These are phyloP conservation scores for Hypoxylon sp. DNA, from an alignment of 2,329 filamentous ascomycete species.

Conservation along the genomic window DNA sequence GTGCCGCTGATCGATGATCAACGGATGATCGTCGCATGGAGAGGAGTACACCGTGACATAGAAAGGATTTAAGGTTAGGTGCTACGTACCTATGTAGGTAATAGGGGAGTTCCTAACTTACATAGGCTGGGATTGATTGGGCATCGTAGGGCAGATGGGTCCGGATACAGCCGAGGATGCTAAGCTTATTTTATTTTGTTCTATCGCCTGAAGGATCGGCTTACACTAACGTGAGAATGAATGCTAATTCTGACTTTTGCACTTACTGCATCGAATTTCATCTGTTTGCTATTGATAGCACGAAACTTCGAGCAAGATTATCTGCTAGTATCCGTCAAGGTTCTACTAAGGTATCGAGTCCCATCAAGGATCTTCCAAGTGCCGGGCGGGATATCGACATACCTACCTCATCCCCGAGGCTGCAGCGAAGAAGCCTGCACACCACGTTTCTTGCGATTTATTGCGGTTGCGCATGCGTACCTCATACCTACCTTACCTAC, in stretches of 20 bases:
- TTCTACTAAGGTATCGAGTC: too few relatives aligned
- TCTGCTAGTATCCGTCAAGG: not conserved
- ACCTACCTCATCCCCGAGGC: slow-evolving; percentile 5
- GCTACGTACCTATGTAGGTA: too few relatives aligned
- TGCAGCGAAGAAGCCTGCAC: slow-evolving; percentile 34
- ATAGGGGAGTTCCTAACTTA: not conserved
- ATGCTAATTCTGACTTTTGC: not conserved
- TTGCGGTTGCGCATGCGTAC: slow-evolving; percentile 1
- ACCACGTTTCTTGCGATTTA: slow-evolving; percentile 26
- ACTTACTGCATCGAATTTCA: not conserved
- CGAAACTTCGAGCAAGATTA: not conserved
- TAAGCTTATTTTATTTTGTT: not conserved
- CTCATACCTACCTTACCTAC: too few relatives aligned
- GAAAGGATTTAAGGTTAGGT: not conserved
- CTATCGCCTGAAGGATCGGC: not conserved
- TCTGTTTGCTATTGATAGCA: not conserved
- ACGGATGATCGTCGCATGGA: not conserved
- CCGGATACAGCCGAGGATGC: slow-evolving; percentile 12
- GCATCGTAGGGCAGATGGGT: not conserved
- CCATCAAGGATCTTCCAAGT: slow-evolving; percentile 20
- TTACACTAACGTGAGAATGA: not conserved
- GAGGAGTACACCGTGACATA: not conserved
- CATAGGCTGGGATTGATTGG: not conserved
- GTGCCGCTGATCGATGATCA: not conserved
- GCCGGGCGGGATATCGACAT: slow-evolving; percentile 34